Evolutionary conservation across 768 basidiomycete species (phyloP), one percentile per base, ranked within the genome.

Genomic region (Lactarius indigo): DNA sequence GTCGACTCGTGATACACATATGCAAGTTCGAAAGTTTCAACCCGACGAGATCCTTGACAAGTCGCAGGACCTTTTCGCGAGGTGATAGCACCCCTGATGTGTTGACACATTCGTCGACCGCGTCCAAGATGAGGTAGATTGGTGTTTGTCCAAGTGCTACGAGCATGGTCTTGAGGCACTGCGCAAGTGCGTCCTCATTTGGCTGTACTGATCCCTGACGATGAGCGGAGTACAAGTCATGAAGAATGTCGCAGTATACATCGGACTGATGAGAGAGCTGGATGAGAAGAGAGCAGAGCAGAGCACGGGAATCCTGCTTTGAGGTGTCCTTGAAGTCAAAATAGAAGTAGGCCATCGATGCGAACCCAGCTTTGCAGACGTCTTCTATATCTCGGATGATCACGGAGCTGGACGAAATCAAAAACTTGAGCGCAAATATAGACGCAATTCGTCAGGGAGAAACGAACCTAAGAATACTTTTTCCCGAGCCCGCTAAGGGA

Each of bases 401-500:
- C 17, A 58, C 50, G 1, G 64, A 59, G 18, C 64, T 64, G 8
- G 17, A 1, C n/a, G 18, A 41, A 5, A 20, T 12, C 3, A n/a
- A 15, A 18, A 23, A 8, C 20, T 3, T 59, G 6, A 50, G 3
- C 5, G 8, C 18, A 8, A 50, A 2, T 9, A 1, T 7, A 2
- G 3, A 8, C 4, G n/a, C 0, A 3, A 9, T 17, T 2, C 6
- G 5, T 39, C 2, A 20, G 26, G 4, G 1, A 7, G n/a, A 8
- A 30, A 57, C 42, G 5, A 8, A 64, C 64, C 42, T 47, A 0
- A 64, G 57, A 17, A 59, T 35, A 59, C n/a, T 64, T 20, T 64
- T 64, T 1, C 64, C 64, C 2, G 64, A 64, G 6, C 64, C 64
- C n/a, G 58, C 64, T 64, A 55, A 1, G 10, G 26, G 33, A n/a